Evolutionary conservation across 305 asterid species (phyloP).

Genomic region (Stenogyne calaminthoides): DNA sequence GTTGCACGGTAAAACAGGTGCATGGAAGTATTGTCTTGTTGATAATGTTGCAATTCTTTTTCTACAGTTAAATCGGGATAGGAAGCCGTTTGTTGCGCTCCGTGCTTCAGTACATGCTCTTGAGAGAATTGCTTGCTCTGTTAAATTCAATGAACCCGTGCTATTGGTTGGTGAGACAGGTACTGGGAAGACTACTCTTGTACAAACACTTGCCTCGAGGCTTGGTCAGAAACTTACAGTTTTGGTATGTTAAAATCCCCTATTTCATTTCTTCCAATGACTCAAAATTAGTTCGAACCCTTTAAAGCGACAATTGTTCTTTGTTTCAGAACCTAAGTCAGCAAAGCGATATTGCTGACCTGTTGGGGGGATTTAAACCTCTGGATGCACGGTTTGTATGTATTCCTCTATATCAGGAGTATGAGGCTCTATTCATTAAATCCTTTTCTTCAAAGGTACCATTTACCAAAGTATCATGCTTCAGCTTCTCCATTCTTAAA

Average conservation of each 20-base stretch:
- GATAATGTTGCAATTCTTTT: slow-evolving; percentile 8
- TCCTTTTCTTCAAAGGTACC: slow-evolving; percentile 78
- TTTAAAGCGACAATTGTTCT: slow-evolving; percentile 18
- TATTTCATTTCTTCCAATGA: slow-evolving; percentile 18
- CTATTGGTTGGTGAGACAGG: slow-evolving; percentile 99
- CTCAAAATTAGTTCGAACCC: slow-evolving; percentile 20
- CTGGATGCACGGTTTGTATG: slow-evolving; percentile 78
- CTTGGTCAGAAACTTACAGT: slow-evolving; percentile 90
- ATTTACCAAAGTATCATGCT: slow-evolving; percentile 7
- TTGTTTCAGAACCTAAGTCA: slow-evolving; percentile 89
- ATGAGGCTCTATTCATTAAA: slow-evolving; percentile 55
- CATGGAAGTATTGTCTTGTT: not conserved
- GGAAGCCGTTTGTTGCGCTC: slow-evolving; percentile 81
- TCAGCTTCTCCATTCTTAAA: slow-evolving; percentile 14
- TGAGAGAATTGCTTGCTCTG: slow-evolving; percentile 93
- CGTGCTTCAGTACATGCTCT: slow-evolving; percentile 79
- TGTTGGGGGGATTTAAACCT: slow-evolving; percentile 94
- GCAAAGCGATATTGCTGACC: slow-evolving; percentile 94
- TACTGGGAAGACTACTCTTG: slow-evolving; percentile 98
- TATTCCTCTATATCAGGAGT: slow-evolving; percentile 81
- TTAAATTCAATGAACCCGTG: slow-evolving; percentile 83
- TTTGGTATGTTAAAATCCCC: slow-evolving; percentile 61
- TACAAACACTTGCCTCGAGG: slow-evolving; percentile 77
- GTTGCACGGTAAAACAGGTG: no score
- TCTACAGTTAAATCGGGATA: slow-evolving; percentile 52